These are phyloP conservation scores for Mariannaea sp. DNA, from an alignment of 2,329 filamentous ascomycete genomes.

Conservation along the genomic window DNA sequence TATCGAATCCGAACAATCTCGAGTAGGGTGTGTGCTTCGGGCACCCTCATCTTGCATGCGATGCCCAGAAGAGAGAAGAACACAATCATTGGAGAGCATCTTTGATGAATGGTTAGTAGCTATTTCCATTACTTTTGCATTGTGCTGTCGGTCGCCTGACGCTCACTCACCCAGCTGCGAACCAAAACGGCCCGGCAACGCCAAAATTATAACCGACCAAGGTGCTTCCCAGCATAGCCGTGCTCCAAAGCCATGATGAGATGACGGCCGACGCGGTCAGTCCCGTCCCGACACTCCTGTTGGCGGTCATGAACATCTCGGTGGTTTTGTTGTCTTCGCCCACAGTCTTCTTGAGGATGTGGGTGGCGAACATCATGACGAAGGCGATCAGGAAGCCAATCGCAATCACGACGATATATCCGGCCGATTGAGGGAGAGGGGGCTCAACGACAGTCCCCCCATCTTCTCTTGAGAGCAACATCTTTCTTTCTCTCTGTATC, in stretches of 20 bases:
- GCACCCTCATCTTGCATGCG: slow-evolving; percentile 56
- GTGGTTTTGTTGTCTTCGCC: slow-evolving; percentile 58
- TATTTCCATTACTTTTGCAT: too few relatives aligned
- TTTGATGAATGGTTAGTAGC: neutral
- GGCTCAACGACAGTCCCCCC: slow-evolving; percentile 31
- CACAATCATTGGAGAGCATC: slow-evolving; percentile 59
- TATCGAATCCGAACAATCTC: slow-evolving; percentile 59
- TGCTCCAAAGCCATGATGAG: slow-evolving; percentile 61
- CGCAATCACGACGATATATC: slow-evolving; percentile 42
- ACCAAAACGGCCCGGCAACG: slow-evolving; percentile 61
- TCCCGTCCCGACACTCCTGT: slow-evolving; percentile 55
- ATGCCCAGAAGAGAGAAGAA: slow-evolving; percentile 59
- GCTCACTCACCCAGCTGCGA: slow-evolving; percentile 55
- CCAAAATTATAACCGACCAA: slow-evolving; percentile 60
- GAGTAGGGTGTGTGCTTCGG: slow-evolving; percentile 58
- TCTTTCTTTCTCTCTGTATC: neutral
- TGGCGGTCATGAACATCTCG: slow-evolving; percentile 62
- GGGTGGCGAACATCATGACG: slow-evolving; percentile 53
- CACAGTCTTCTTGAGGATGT: slow-evolving; percentile 52
- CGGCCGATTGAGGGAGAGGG: slow-evolving; percentile 38
- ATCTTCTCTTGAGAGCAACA: neutral
- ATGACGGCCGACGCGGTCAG: slow-evolving; percentile 59
- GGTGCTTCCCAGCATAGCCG: slow-evolving; percentile 54
- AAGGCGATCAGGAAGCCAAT: slow-evolving; percentile 44
- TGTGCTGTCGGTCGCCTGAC: too few relatives aligned